Base-by-base conservation (phyloP, 2,329 filamentous ascomycete genomes). In the Arthrobotrys sphaeroides region DNA sequence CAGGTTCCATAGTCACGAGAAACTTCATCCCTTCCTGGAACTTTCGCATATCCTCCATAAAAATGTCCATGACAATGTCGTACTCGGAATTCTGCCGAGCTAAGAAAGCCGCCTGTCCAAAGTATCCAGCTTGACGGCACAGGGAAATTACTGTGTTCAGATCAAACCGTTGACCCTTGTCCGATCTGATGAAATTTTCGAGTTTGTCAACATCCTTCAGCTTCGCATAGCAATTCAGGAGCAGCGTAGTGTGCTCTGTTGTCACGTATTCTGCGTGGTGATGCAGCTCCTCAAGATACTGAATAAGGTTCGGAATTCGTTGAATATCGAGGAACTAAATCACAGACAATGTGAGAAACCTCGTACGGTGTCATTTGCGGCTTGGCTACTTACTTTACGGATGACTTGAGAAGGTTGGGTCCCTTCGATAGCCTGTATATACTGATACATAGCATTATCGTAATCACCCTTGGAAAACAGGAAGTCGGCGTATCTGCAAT, bases 381-480 rank as follows among this genome's bases (percentile, higher is more conserved):
- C 7, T 0, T 22, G 3, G 10, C 38, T 16, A 43, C 55, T 51
- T 59, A 75, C 72, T 53, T 65, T 79, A 10, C 77, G 72, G 20
- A 79, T 80, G 12, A 78, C 33, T 24, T 43, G 75, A 33, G 42
- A 73, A 2, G 79, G 77, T 53, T 77, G 69, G 10, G 78, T 79
- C 45, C 77, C 76, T 51, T 78, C 78, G 42, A 80, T 92, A 95
- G 96, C 94, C 79, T 93, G 91, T 77, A 99, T 89, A 81, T 99
- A 99, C 82, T 98, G 95, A 80, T 96, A 91, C 96, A 99, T 99
- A n/a, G 96, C 94, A 5, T 92, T 95, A 81, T 99, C 95, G 80
- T 94, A 99, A 81, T 97, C 94, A 3, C 91, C 93, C 80, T 96
- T 97, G 78, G 96, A 92, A 80, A 99, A 98, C 2, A 98, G 83